Evolutionary conservation across 345 rosid species (phyloP), one percentile per base, ranked within the genome.

Genomic region (Viola odorata): DNA sequence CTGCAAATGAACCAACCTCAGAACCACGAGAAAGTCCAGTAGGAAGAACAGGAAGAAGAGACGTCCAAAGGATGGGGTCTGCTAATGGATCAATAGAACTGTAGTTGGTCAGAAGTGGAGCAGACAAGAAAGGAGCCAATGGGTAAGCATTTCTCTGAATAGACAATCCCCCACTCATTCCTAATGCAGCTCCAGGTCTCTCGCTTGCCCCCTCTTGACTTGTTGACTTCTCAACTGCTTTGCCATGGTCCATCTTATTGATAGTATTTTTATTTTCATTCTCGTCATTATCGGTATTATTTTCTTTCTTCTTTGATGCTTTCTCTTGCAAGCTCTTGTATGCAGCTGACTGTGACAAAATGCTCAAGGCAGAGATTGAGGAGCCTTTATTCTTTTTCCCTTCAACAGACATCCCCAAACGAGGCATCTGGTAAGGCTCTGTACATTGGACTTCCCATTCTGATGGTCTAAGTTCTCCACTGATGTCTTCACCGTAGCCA

Each of bases 361-460:
- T 84, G 75, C 84, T 81, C 75, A 88, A 72, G 57, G 96, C 91
- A 67, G 99, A 89, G 41, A 73, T 50, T 13, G 76, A 51, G 47
- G 84, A 76, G 60, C 80, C 76, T 69, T 79, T 83, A 42, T 71
- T 80, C 63, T 71, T 87, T 66, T 74, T 83, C 23, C 77, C 78
- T 56, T 81, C 73, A 55, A 51, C 55, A 49, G 78, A 55, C 50
- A 80, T 55, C 39, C 99, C 92, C 64, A 94, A 72, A 76, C 78
- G 75, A 54, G 99, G 99, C 76, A 80, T 84, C 73, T 90, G 88
- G 78, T 83, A 94, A 11, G 96, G 97, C 78, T 90, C 91, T 58
- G 92, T 81, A 49, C 82, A 78, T 44, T 73, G 82, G 61, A 84
- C 71, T 69, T 73, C 80, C 81, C 82, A 82, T 58, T 90, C 96